Evolutionary conservation across 1,284 basidiomycete species (phyloP).

Genomic region (Boletus sp.): DNA sequence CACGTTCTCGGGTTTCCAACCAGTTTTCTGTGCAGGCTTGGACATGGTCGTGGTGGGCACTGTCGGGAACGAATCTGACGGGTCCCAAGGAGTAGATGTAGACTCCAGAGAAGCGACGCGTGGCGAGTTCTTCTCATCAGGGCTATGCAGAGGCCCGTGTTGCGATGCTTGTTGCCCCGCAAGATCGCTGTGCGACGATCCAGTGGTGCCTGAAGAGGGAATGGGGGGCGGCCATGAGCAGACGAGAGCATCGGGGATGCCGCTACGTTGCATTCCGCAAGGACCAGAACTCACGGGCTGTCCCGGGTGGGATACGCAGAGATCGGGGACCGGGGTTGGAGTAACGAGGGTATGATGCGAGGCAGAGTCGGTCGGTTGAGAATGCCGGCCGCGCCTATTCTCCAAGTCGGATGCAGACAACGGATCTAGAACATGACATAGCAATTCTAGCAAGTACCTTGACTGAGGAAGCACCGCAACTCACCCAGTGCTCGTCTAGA

Average conservation of each 20-base stretch:
- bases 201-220: background rate
- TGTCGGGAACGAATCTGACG: conserved; percentile 3
- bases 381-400: conserved; percentile 15
- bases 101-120: conserved; percentile 7
- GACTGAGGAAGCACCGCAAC: conserved; percentile 10
- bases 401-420: conserved; percentile 22
- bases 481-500: conserved; percentile 26
- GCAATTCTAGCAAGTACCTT: conserved; percentile 2
- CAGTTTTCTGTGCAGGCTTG: conserved; percentile 3
- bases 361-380: conserved; percentile 6
- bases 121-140: conserved; percentile 5
- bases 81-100: conserved; percentile 10
- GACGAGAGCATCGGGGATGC: conserved; percentile 6
- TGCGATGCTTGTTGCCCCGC: conserved; percentile 8
- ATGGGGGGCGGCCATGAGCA: conserved; percentile 29
- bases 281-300: conserved; percentile 12
- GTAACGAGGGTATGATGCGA: conserved; percentile 12
- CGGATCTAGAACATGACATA: conserved; percentile 21
- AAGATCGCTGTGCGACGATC: conserved; percentile 5
- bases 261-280: conserved; percentile 10
- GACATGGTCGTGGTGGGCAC: conserved; percentile 4
- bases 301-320: conserved; percentile 6
- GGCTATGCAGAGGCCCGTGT: conserved; percentile 7
- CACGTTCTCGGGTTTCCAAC: conserved; percentile 21
- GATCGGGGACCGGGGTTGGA: conserved; percentile 17